These are phyloP conservation scores for Diaporthe australafricana DNA, from an alignment of 2,329 filamentous ascomycete genomes.

Conservation along the genomic window DNA sequence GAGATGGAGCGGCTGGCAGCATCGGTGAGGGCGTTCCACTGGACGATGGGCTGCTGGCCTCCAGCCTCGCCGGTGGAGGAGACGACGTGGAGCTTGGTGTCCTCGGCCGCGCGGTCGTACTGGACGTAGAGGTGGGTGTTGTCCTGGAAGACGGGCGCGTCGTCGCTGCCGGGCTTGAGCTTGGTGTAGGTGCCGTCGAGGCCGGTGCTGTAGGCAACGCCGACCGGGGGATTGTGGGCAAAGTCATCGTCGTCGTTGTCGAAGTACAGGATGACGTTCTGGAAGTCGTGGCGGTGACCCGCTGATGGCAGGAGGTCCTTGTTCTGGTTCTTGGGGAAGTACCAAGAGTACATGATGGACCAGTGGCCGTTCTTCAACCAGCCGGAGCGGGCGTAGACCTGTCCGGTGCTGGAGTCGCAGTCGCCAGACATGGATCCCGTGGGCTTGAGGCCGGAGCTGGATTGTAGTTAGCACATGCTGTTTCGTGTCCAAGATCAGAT, in stretches of 20 bases:
- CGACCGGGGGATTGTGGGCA: constrained; percentile 22
- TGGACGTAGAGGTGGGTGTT: constrained; percentile 24
- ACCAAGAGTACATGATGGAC: constrained; percentile 56
- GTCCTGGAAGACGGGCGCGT: constrained; percentile 13
- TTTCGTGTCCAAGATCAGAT: background rate
- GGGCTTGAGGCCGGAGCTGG: constrained; percentile 50
- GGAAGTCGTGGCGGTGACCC: constrained; percentile 55
- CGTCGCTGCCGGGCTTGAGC: constrained; percentile 13
- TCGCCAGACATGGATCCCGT: constrained; percentile 45
- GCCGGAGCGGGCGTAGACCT: constrained; percentile 52
- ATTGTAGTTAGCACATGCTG: background rate
- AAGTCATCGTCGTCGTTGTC: constrained; percentile 38
- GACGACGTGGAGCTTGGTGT: constrained; percentile 11
- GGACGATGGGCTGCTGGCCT: constrained; percentile 15
- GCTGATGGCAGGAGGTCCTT: constrained; percentile 26
- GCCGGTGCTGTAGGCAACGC: background rate
- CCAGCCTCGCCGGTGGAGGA: constrained; percentile 1
- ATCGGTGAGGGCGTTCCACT: constrained; percentile 14
- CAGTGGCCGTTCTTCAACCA: constrained; percentile 44
- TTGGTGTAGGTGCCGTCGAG: constrained; percentile 5
- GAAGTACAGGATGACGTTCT: constrained; percentile 50
- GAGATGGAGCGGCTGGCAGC: constrained; percentile 1
- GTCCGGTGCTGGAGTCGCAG: constrained; percentile 50
- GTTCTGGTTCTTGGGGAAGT: constrained; percentile 59
- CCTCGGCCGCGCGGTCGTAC: constrained; percentile 8